phyloP scores from a whole-genome alignment of 2,329 filamentous ascomycete species.

The Cordyceps tenuipes region DNA sequence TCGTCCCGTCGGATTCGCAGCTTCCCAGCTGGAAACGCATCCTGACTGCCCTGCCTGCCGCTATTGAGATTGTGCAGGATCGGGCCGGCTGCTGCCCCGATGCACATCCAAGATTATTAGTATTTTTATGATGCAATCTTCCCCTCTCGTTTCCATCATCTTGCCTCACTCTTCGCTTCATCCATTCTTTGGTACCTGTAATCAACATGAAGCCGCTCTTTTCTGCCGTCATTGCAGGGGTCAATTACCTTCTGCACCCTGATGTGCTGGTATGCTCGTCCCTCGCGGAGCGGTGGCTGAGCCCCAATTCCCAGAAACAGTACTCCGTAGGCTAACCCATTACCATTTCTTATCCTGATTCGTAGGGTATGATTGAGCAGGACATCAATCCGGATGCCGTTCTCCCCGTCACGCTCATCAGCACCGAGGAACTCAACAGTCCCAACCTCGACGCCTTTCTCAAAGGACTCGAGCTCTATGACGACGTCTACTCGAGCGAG shows the following conservation, averaged over 20 bases:
- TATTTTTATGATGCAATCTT: background rate
- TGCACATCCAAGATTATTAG: background rate
- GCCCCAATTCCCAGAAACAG: too few species aligned
- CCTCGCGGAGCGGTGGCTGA: background rate
- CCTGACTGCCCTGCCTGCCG: too few species aligned
- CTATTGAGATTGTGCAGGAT: background rate
- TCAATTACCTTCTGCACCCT: slow-evolving; percentile 11
- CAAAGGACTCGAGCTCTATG: slow-evolving; percentile 23
- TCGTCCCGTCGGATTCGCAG: too few species aligned
- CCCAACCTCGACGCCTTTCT: slow-evolving; percentile 27
- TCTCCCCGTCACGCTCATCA: slow-evolving; percentile 32
- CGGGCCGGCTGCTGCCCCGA: background rate
- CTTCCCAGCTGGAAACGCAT: too few species aligned
- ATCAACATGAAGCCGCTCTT: slow-evolving; percentile 12
- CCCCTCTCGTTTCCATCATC: background rate
- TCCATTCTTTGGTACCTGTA: too few species aligned
- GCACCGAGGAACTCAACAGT: slow-evolving; percentile 28
- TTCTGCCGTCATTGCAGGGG: slow-evolving; percentile 9
- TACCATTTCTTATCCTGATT: background rate
- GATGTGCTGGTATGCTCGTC: slow-evolving; percentile 3
- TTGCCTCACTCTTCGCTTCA: background rate
- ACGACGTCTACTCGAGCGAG: slow-evolving; percentile 32
- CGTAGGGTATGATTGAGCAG: slow-evolving; percentile 33
- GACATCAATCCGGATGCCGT: slow-evolving; percentile 33
- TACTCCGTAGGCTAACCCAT: too few species aligned